Percentiles rank a stretch among this genome's conserved stretches.
phyloP scores from a whole-genome alignment of 768 basidiomycete genomes.

The Chalciporus piperatus region DNA sequence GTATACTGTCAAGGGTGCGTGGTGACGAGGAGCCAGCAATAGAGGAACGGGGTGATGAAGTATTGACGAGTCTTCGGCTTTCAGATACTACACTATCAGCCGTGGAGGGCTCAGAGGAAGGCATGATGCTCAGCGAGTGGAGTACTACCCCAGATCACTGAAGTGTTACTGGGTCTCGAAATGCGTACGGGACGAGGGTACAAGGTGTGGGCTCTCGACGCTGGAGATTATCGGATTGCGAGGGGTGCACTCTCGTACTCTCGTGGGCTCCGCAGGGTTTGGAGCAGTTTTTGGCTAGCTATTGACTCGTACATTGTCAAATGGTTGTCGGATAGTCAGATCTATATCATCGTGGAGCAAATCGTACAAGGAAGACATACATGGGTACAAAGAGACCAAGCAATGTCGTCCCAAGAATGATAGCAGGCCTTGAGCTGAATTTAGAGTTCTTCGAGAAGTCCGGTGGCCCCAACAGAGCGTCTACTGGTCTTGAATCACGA shows the following conservation, averaged over 20 bases:
- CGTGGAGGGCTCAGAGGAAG: slow-evolving; percentile 29
- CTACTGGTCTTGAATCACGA: no score
- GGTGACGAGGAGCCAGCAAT: slow-evolving; percentile 1
- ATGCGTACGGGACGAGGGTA: no score
- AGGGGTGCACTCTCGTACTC: background rate
- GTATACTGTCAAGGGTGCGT: slow-evolving; percentile 58
- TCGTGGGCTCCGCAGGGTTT: no score
- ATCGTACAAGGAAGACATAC: background rate
- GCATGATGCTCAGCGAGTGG: slow-evolving; percentile 8
- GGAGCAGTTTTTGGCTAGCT: no score
- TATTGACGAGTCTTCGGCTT: background rate
- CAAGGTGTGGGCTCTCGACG: no score
- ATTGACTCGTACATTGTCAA: background rate
- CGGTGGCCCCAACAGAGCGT: no score
- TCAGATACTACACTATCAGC: slow-evolving; percentile 5
- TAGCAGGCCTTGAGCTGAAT: no score
- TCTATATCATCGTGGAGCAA: background rate
- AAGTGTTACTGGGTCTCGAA: background rate
- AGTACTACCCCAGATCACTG: background rate
- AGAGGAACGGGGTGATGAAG: slow-evolving; percentile 9
- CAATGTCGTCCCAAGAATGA: no score
- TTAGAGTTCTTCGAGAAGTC: no score
- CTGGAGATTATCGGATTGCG: background rate
- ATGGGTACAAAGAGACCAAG: background rate
- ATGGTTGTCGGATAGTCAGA: background rate